Conservation (phyloP, 1,284 basidiomycete genomes). For the Irpex sp. region DNA sequence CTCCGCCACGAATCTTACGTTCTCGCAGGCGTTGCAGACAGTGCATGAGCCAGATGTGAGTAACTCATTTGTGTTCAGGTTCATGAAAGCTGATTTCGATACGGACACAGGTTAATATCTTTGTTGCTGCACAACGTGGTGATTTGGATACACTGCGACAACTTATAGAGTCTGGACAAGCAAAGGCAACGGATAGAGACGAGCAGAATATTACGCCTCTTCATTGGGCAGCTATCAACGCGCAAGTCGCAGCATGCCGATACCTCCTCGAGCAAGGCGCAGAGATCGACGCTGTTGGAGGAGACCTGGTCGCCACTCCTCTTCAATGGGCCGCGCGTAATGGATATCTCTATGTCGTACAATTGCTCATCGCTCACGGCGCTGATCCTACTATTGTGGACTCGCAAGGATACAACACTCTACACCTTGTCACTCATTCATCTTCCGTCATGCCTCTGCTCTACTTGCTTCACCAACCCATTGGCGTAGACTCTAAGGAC, state of each 20-base stretch:
- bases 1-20: conserved; percentile 25
- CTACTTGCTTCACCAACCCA: conserved; percentile 89
- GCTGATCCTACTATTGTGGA: conserved; percentile 92
- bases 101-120: conserved; percentile 51
- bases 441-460: conserved; percentile 92
- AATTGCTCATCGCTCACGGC: conserved; percentile 83
- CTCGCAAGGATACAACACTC: conserved; percentile 93
- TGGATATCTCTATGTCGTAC: conserved; percentile 93
- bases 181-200: conserved; percentile 80
- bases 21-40: conserved; percentile 25
- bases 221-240: conserved; percentile 97
- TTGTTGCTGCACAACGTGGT: conserved; percentile 85
- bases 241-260: conserved; percentile 75
- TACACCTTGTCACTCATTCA: conserved; percentile 94
- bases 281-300: conserved; percentile 90
- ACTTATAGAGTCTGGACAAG: conserved; percentile 71
- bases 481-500: conserved; percentile 86
- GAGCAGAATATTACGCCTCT: conserved; percentile 91
- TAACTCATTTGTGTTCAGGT: not conserved
- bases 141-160: conserved; percentile 67
- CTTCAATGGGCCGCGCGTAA: conserved; percentile 98
- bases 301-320: conserved; percentile 93
- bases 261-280: conserved; percentile 92
- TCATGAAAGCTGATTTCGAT: conserved; percentile 2
- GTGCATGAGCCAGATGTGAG: conserved; percentile 31